phyloP scores from a whole-genome alignment of 2,329 filamentous ascomycete genomes.

The Nothophoma quercina region DNA sequence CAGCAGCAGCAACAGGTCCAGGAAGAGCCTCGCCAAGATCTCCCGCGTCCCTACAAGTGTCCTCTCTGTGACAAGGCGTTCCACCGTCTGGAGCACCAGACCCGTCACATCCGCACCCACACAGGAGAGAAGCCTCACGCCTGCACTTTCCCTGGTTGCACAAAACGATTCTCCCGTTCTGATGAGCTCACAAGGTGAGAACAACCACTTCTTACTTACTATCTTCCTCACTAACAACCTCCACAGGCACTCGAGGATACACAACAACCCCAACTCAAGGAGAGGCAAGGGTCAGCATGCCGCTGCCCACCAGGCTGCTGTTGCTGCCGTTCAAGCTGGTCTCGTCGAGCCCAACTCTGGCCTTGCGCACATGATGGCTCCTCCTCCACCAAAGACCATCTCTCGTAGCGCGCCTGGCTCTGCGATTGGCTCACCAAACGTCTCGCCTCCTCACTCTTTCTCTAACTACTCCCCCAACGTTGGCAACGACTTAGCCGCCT shows the following conservation, averaged over 20 bases:
- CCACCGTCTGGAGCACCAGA: constrained; percentile 95
- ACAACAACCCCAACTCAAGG: constrained; percentile 98
- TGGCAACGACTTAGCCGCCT: constrained; percentile 65
- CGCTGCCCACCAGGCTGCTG: constrained; percentile 64
- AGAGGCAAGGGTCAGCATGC: constrained; percentile 83
- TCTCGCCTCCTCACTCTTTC: constrained; percentile 92
- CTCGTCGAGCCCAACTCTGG: constrained; percentile 60
- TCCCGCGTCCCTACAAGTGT: constrained; percentile 97
- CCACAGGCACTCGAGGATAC: constrained; percentile 87
- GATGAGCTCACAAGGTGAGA: constrained; percentile 79
- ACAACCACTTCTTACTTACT: background rate
- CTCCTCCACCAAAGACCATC: constrained; percentile 74
- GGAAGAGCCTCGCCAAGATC: constrained; percentile 74
- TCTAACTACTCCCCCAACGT: constrained; percentile 66
- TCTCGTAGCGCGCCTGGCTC: constrained; percentile 90
- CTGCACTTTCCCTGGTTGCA: constrained; percentile 94
- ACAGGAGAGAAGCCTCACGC: constrained; percentile 98
- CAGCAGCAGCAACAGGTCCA: constrained; percentile 60
- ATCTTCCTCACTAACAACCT: constrained; percentile 15
- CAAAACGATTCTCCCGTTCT: constrained; percentile 94
- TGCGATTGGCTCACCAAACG: constrained; percentile 88
- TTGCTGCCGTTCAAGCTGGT: constrained; percentile 59
- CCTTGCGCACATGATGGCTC: constrained; percentile 76
- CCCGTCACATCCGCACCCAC: constrained; percentile 90
- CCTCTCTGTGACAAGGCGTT: constrained; percentile 98